A percentile compares a stretch with the other conserved stretches of the same genome.
These are phyloP conservation scores for Heliamphora pulchella DNA, from an alignment of 179 eudicot genomes.

Conservation along the genomic window DNA sequence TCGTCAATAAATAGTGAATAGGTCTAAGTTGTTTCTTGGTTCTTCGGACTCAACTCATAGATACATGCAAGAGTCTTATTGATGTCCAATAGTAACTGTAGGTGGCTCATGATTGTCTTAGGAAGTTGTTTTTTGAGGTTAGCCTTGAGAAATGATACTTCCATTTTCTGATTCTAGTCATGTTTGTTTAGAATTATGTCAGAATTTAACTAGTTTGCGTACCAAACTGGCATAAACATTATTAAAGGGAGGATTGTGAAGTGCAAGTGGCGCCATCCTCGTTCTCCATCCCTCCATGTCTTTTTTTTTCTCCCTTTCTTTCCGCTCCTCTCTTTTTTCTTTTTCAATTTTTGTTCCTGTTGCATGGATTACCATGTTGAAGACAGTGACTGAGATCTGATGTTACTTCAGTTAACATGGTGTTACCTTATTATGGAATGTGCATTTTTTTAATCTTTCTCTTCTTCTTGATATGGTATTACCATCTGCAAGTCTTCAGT, in stretches of 20 bases:
- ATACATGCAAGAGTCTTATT: not conserved
- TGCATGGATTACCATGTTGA: not conserved
- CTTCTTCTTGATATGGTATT: not conserved
- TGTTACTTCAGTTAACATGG: not conserved
- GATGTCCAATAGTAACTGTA: not conserved
- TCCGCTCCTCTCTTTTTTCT: too few species aligned
- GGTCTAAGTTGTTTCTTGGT: not conserved
- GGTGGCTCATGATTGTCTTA: not conserved
- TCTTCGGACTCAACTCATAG: not conserved
- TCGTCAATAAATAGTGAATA: not conserved
- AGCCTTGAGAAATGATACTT: not conserved
- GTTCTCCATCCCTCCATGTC: too few species aligned
- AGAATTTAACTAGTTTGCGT: not conserved
- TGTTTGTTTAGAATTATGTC: not conserved
- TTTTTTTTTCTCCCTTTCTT: too few species aligned
- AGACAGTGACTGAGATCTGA: not conserved
- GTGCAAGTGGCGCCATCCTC: too few species aligned
- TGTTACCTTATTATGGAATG: not conserved
- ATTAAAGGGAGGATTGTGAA: too few species aligned
- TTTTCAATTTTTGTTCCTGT: too few species aligned
- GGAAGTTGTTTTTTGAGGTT: not conserved
- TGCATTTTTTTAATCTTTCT: not conserved
- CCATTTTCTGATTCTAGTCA: not conserved
- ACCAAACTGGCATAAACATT: not conserved
- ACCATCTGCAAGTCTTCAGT: not conserved